Evolutionary conservation across 2,329 filamentous ascomycete genomes (phyloP), one percentile per base, ranked within the genome.

Genomic region (Ophiocordyceps unilateralis): DNA sequence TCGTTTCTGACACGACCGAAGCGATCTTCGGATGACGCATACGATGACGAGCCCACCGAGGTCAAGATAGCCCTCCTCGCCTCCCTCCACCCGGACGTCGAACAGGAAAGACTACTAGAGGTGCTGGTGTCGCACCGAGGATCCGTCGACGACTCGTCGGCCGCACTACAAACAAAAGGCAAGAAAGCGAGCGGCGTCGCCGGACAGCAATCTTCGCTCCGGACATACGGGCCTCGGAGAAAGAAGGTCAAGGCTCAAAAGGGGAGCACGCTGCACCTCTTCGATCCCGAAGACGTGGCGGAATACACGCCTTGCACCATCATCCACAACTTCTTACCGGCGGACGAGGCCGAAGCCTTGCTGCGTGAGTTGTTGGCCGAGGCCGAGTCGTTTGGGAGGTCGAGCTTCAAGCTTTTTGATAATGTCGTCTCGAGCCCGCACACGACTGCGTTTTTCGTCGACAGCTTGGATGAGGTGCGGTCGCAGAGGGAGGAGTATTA

Each of bases 291-390:
- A 34, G 87, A 94, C 51, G 76, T 96, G 39, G 81, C 84, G 41
- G 70, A 74, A 21, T 74, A 93, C 55, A 94, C 89, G 0, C 87
- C 91, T 1, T 95, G 88, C 61, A 88, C 84, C 11, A 83, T 96
- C 49, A 78, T 95, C 44, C 87, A 93, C 60, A 91, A 94, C 54
- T 95, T 96, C 51, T 67, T 98, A 0, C 78, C 85, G 0, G 24
- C 68, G 0, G 67, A 78, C 2, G 69, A 83, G 45, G 89, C 91
- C 34, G 81, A 86, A 49, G 68, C 70, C 1, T 67, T 98, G 12
- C 66, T 96, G 1, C 58, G 61, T 26, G 88, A 96, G 57, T 69
- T 96, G 32, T 62, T 95, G 1, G 62, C 70, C 1, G 86, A 95
- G 60, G 71, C 82, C 1, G 65, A 72, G 20, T 74, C 79, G 0